Percentiles rank a stretch among this genome's conserved stretches.
phyloP scores from a whole-genome alignment of 768 basidiomycete genomes.

The Boletus edulis region DNA sequence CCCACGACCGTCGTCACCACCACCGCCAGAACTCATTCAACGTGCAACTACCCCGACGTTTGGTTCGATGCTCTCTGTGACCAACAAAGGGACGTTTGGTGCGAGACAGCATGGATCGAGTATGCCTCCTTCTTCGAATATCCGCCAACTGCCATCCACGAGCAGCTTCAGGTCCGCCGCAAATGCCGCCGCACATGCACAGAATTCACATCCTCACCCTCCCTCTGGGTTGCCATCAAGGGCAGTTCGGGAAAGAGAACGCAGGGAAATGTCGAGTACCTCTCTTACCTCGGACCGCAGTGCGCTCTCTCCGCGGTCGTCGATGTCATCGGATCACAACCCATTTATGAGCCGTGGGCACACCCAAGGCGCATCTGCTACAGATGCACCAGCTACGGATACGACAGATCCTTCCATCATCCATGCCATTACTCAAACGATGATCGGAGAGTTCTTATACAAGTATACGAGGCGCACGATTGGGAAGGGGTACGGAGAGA shows the following conservation, averaged over 20 bases:
- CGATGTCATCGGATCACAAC: slow-evolving; percentile 77
- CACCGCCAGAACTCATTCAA: slow-evolving; percentile 88
- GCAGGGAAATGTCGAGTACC: slow-evolving; percentile 60
- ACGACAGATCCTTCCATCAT: slow-evolving; percentile 88
- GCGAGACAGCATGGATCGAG: slow-evolving; percentile 69
- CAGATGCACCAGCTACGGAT: slow-evolving; percentile 40
- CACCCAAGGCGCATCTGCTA: slow-evolving; percentile 36
- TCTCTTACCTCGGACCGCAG: slow-evolving; percentile 72
- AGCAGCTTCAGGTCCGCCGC: slow-evolving; percentile 81
- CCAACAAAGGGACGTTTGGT: slow-evolving; percentile 45
- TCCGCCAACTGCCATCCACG: slow-evolving; percentile 74
- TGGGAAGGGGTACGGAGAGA: slow-evolving; percentile 88
- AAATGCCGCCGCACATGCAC: slow-evolving; percentile 54
- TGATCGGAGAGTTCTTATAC: slow-evolving; percentile 99
- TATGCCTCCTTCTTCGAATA: slow-evolving; percentile 65
- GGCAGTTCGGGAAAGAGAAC: slow-evolving; percentile 50
- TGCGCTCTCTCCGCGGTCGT: slow-evolving; percentile 71
- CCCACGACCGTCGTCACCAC: slow-evolving; percentile 88
- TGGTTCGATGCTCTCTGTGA: slow-evolving; percentile 58
- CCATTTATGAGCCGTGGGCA: slow-evolving; percentile 42
- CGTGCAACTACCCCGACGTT: slow-evolving; percentile 87
- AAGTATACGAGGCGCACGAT: slow-evolving; percentile 92
- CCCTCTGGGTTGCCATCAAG: slow-evolving; percentile 46
- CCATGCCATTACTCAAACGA: slow-evolving; percentile 97
- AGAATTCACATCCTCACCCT: slow-evolving; percentile 40